phyloP scores from a whole-genome alignment of 768 basidiomycete species.

The Hygrophorus pudorinus region DNA sequence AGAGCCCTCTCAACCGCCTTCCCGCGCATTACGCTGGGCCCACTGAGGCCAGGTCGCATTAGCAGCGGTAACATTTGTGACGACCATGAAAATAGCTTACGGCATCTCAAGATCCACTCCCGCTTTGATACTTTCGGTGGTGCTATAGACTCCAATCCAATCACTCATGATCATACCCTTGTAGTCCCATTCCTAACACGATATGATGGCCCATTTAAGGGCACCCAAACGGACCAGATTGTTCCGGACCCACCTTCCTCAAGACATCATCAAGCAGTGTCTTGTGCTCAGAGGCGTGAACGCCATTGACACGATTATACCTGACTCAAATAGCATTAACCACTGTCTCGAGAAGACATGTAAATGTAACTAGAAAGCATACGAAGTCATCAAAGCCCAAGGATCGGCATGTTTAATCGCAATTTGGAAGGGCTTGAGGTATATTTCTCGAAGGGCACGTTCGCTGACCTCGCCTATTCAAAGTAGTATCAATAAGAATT shows the following conservation, averaged over 20 bases:
- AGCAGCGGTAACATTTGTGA: too few species aligned
- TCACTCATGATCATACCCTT: conserved; percentile 52
- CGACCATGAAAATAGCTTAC: conserved; percentile 15
- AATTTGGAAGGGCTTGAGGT: conserved; percentile 53
- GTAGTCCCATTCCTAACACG: conserved; percentile 46
- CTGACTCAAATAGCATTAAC: neutral
- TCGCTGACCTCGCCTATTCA: conserved; percentile 36
- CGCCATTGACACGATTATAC: conserved; percentile 46
- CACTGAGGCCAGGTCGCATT: conserved; percentile 10
- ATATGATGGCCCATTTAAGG: neutral
- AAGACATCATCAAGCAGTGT: conserved; percentile 42
- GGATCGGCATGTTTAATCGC: conserved; percentile 45
- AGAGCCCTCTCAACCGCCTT: conserved; percentile 24
- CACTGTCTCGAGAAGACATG: neutral
- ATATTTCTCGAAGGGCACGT: conserved; percentile 56
- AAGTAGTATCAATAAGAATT: neutral
- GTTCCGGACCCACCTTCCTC: conserved; percentile 22
- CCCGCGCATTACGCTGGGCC: conserved; percentile 7
- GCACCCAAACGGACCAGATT: neutral
- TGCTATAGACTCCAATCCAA: conserved; percentile 42
- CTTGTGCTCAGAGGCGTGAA: conserved; percentile 47
- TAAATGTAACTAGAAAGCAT: conserved; percentile 10
- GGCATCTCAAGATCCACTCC: conserved; percentile 62
- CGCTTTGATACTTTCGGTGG: conserved; percentile 43
- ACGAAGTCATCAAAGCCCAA: conserved; percentile 54